These are phyloP conservation scores for Hymenoscyphus albidus DNA, from an alignment of 2,329 filamentous ascomycete genomes.

Conservation along the genomic window DNA sequence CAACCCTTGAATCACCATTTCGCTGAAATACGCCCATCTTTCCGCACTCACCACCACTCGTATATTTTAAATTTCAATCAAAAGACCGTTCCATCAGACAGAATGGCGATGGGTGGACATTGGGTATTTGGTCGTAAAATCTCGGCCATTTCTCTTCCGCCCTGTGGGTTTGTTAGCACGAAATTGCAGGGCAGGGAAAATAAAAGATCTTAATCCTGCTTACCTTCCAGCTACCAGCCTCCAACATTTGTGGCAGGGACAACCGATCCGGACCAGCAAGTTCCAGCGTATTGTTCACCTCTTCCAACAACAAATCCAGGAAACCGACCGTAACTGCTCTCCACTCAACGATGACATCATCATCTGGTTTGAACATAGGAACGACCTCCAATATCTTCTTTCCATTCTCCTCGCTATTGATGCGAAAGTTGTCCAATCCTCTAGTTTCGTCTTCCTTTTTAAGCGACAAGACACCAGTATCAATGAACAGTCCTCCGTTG, in stretches of 20 bases:
- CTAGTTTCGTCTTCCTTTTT: constrained; percentile 67
- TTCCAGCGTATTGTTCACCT: constrained; percentile 65
- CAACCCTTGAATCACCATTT: background rate
- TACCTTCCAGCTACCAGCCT: constrained; percentile 98
- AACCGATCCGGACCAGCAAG: constrained; percentile 67
- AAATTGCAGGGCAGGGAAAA: background rate
- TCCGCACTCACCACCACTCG: background rate
- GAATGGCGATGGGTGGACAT: constrained; percentile 87
- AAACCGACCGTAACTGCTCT: constrained; percentile 71
- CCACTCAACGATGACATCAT: constrained; percentile 80
- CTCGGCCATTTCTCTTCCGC: constrained; percentile 92
- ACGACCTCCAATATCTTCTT: constrained; percentile 70
- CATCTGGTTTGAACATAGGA: constrained; percentile 67
- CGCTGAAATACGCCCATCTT: too few species aligned
- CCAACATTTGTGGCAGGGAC: constrained; percentile 81
- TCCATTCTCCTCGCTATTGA: constrained; percentile 69
- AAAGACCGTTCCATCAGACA: constrained; percentile 95
- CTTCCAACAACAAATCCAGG: constrained; percentile 64
- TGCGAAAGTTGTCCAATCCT: constrained; percentile 65
- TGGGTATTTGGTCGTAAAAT: constrained; percentile 86
- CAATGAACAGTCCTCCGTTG: constrained; percentile 83
- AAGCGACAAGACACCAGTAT: constrained; percentile 75
- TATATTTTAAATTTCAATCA: constrained; percentile 39
- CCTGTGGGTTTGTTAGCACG: constrained; percentile 46
- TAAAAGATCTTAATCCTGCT: constrained; percentile 12